These are phyloP conservation scores for Aspergillus mulundensis DNA, from an alignment of 495 filamentous ascomycete species.

Conservation along the genomic window DNA sequence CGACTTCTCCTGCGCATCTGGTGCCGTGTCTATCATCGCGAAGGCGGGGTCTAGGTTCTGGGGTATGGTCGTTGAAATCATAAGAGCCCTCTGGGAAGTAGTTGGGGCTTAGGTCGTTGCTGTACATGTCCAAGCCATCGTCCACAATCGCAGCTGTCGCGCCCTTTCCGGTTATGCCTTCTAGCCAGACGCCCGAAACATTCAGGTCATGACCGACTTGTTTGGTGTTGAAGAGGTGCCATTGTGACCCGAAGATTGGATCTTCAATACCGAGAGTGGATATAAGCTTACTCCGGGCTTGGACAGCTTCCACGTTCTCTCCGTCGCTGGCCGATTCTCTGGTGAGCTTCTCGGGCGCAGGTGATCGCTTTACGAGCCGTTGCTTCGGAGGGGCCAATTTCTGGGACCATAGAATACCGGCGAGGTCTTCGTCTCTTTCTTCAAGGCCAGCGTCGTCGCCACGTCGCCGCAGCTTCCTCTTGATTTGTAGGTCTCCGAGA, in stretches of 20 bases:
- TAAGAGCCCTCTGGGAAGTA: slow-evolving; percentile 88
- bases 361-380: slow-evolving; percentile 69
- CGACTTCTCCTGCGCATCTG: slow-evolving; percentile 89
- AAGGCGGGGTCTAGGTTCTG: slow-evolving; percentile 75
- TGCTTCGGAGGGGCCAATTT: slow-evolving; percentile 73
- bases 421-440: slow-evolving; percentile 55
- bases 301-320: slow-evolving; percentile 47
- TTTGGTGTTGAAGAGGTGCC: slow-evolving; percentile 86
- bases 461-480: slow-evolving; percentile 52
- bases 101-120: slow-evolving; percentile 86
- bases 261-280: slow-evolving; percentile 68
- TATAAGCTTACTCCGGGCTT: slow-evolving; percentile 58
- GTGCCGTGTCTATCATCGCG: slow-evolving; percentile 87
- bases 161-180: slow-evolving; percentile 89
- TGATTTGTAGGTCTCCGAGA: slow-evolving; percentile 51
- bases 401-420: slow-evolving; percentile 72
- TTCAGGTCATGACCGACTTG: slow-evolving; percentile 89
- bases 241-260: slow-evolving; percentile 89
- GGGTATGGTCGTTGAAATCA: slow-evolving; percentile 84
- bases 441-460: slow-evolving; percentile 36
- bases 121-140: slow-evolving; percentile 96
- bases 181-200: slow-evolving; percentile 84
- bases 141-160: slow-evolving; percentile 90
- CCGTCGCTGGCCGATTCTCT: slow-evolving; percentile 8
- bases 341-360: slow-evolving; percentile 39